Base-by-base conservation (phyloP, 176 grass and related monocot species). In the Eragrostis curvula region DNA sequence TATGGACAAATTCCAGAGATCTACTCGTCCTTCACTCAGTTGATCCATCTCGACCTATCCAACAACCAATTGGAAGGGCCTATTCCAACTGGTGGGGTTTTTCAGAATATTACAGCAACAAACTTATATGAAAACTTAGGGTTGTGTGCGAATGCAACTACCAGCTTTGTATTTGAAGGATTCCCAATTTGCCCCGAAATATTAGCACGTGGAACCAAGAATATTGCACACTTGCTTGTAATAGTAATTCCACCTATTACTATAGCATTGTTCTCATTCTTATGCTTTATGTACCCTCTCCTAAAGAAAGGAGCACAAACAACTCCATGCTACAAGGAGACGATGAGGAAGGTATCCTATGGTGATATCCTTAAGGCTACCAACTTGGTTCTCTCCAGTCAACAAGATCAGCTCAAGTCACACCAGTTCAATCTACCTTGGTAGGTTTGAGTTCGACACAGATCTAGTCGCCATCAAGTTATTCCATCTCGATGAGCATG, bases 271-370 rank as follows among this genome's bases (percentile, higher is more conserved):
- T 6, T 78, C 32, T 36, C 32, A 36, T 36, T 2, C 0, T 72
- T 48, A 6, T 13, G 46, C 10, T 14, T 73, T 58, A 36, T 25
- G 18, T 10, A 55, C 49, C 68, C 70, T 25, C 0, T 48, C 27
- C 23, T 27, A 42, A 86, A 81, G 28, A 21, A 6, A 5, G 24
- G 1, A 0, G 24, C 15, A 58, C 3, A 20, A 8, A 21, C 49
- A 58, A 11, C 15, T 56, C 18, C 5, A 56, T 21, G 1, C 27
- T 80, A 74, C 50, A 81, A 11, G 6, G 77, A 80, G 0, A 86
- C 84, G 3, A 74, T 86, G 50, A 86, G 60, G 70, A 86, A n/a
- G 40, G 85, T 86, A 2, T 86, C 85, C 0, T 80, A 81, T 8
- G 5, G 61, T 0, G 42, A 86, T 21, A 60, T 81, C 14, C 48